These are phyloP conservation scores for Spergularia marina DNA, from an alignment of 148 eudicot genomes.

Conservation along the genomic window DNA sequence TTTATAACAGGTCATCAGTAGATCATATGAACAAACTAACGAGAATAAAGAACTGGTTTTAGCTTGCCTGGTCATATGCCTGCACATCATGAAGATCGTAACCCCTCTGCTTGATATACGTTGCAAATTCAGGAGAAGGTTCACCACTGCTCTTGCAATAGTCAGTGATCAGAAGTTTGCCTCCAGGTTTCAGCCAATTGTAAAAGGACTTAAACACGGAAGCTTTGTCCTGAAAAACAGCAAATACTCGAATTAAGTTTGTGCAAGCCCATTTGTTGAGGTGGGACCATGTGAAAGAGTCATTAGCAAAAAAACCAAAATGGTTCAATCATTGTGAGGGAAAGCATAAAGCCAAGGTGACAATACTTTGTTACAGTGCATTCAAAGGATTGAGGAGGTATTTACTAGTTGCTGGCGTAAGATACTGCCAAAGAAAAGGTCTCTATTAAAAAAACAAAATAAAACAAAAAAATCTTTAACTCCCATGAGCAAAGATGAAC, in stretches of 20 bases:
- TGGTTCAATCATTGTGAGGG: not conserved
- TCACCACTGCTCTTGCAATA: constrained; percentile 74
- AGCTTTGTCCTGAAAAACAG: constrained; percentile 77
- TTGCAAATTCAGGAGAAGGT: constrained; percentile 69
- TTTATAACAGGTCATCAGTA: not conserved
- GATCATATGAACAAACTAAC: no score
- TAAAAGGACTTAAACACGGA: constrained; percentile 72
- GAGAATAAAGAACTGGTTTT: not conserved
- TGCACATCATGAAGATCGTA: constrained; percentile 93
- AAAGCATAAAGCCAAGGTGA: not conserved
- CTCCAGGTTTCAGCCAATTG: constrained; percentile 97
- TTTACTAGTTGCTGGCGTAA: no score
- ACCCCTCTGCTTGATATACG: constrained; percentile 89
- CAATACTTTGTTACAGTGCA: not conserved
- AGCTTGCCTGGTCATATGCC: constrained; percentile 80
- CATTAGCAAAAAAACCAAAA: not conserved
- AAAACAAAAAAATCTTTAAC: no score
- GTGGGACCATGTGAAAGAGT: not conserved
- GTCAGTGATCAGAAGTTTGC: constrained; percentile 86
- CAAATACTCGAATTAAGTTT: not conserved
- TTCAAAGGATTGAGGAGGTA: no score
- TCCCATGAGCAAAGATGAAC: no score
- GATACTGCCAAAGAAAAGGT: no score
- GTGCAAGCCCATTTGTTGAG: not conserved
- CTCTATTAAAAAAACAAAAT: no score